Evolutionary conservation across 176 grass and related monocot species (phyloP).

Genomic region (Carex scoparia): DNA sequence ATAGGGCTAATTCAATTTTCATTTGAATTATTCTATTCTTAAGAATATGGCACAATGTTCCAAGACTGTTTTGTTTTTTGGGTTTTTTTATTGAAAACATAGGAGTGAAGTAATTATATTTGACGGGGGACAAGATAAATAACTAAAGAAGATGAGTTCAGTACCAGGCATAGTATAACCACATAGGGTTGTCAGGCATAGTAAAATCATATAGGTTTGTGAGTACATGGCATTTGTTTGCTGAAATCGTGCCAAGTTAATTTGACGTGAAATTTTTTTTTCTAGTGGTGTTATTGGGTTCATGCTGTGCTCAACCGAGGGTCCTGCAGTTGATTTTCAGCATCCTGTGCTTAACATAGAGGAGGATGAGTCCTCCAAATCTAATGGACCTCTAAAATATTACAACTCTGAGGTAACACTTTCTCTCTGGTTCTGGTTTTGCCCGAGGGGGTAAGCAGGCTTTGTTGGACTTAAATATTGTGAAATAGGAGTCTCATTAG

Average conservation of each 20-base stretch:
- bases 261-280: constrained; percentile 5
- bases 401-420: constrained; percentile 69
- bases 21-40: no score
- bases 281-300: constrained; percentile 91
- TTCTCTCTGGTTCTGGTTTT: background rate
- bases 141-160: background rate
- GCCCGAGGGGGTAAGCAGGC: background rate
- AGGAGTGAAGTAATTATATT: background rate
- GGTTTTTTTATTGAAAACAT: background rate
- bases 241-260: background rate
- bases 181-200: background rate
- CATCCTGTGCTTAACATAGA: constrained; percentile 67
- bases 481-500: background rate
- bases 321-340: constrained; percentile 64
- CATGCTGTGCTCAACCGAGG: constrained; percentile 91
- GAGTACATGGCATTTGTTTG: background rate
- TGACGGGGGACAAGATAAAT: background rate
- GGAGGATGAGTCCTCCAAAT: constrained; percentile 54
- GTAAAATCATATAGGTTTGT: background rate
- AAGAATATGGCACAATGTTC: background rate
- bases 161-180: background rate
- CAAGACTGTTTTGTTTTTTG: background rate
- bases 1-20: no score
- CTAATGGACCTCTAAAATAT: constrained; percentile 73
- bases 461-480: background rate